Evolutionary conservation across 1,284 basidiomycete genomes (phyloP).

Genomic region (Ustanciosporium gigantosporum): DNA sequence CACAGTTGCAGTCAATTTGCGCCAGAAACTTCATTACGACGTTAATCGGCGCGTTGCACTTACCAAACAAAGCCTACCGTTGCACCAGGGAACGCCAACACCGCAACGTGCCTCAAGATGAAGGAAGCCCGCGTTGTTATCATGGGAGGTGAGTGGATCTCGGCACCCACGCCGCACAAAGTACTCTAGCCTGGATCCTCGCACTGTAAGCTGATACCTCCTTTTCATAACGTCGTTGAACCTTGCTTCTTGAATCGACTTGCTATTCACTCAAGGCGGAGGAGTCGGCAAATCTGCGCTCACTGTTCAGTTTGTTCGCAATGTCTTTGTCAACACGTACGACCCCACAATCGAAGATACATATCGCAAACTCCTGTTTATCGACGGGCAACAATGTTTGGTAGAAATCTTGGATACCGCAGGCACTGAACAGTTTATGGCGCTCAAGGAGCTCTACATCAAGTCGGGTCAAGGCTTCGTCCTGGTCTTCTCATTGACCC

Average conservation of each 20-base stretch:
- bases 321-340: slow-evolving; percentile 53
- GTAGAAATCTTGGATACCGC: slow-evolving; percentile 57
- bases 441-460: slow-evolving; percentile 56
- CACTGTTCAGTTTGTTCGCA: slow-evolving; percentile 52
- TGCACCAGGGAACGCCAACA: too few relatives aligned
- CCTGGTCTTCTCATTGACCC: slow-evolving; percentile 53
- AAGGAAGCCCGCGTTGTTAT: slow-evolving; percentile 48
- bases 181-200: not conserved
- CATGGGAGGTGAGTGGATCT: slow-evolving; percentile 44
- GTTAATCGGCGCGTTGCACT: too few relatives aligned
- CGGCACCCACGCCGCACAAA: too few relatives aligned
- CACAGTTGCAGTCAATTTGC: too few relatives aligned
- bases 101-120: slow-evolving; percentile 37
- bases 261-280: slow-evolving; percentile 21
- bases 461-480: slow-evolving; percentile 52
- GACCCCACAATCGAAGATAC: slow-evolving; percentile 59
- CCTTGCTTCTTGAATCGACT: not conserved
- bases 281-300: slow-evolving; percentile 56
- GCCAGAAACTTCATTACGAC: too few relatives aligned
- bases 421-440: slow-evolving; percentile 55
- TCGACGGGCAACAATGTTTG: slow-evolving; percentile 49
- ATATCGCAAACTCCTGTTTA: slow-evolving; percentile 48
- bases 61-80: too few relatives aligned
- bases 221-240: not conserved
- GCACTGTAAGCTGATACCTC: not conserved